Conservation (phyloP, 202 grass and related monocot species). For the Cymbopogon flexuosus region DNA sequence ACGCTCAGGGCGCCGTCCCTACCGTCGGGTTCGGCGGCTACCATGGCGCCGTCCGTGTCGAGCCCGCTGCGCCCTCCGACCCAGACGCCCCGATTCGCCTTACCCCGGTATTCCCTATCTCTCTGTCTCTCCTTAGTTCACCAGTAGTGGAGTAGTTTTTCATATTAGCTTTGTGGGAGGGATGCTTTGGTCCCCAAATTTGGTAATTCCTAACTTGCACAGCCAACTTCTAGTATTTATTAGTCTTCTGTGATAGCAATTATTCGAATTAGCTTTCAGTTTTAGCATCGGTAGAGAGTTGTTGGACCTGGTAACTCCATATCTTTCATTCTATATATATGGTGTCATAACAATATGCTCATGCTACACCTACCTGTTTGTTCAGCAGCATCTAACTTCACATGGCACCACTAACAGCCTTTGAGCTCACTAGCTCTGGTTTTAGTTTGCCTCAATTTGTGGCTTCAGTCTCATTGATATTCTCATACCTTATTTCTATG, state of each 20-base stretch:
- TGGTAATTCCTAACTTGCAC: neutral
- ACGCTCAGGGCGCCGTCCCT: constrained; percentile 37
- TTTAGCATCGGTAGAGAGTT: neutral
- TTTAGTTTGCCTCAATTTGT: neutral
- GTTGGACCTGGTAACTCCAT: too few species aligned
- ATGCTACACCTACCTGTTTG: neutral
- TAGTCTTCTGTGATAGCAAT: neutral
- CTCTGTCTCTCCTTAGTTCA: neutral
- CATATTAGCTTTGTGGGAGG: neutral
- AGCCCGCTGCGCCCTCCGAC: constrained; percentile 46
- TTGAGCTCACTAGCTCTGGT: neutral
- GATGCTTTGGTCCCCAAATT: neutral
- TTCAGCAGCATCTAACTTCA: neutral
- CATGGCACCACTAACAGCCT: neutral
- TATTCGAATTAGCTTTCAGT: neutral
- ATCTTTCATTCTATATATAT: neutral
- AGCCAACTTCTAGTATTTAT: neutral
- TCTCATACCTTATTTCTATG: constrained; percentile 7
- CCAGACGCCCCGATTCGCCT: constrained; percentile 28
- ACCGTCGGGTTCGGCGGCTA: constrained; percentile 75
- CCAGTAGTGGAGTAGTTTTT: neutral
- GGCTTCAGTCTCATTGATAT: neutral
- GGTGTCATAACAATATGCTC: neutral
- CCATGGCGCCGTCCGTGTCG: constrained; percentile 67
- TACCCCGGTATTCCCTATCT: constrained; percentile 19